phyloP scores from a whole-genome alignment of 2,329 filamentous ascomycete species.

The Aspergillus bombycis region DNA sequence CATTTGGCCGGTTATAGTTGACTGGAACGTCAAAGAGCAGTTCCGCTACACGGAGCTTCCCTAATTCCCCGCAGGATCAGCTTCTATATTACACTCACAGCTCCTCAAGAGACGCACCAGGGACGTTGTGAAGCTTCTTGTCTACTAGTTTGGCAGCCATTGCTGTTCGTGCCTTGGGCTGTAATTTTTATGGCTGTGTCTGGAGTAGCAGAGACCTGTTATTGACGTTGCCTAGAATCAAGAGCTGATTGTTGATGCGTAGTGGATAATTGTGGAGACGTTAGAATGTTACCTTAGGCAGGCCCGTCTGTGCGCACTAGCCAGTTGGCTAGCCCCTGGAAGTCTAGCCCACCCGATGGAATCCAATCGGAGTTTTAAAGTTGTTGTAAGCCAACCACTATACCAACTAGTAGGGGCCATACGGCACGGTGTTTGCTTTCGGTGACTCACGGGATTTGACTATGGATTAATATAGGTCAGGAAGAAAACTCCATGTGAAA shows the following conservation, averaged over 20 bases:
- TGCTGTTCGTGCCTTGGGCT: conserved; percentile 10
- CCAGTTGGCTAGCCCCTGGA: background rate
- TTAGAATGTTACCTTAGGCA: background rate
- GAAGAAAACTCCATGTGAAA: background rate
- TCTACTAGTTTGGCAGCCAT: conserved; percentile 45
- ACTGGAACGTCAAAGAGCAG: conserved; percentile 85
- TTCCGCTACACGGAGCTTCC: conserved; percentile 75
- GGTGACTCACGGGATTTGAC: background rate
- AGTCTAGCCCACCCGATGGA: background rate
- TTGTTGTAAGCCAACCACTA: background rate
- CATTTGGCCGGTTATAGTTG: conserved; percentile 68
- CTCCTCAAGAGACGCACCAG: conserved; percentile 30
- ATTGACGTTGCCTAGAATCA: background rate
- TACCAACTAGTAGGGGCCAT: background rate
- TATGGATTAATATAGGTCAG: background rate
- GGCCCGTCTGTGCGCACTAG: background rate
- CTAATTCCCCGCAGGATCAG: conserved; percentile 46
- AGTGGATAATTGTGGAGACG: background rate
- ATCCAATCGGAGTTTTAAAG: background rate
- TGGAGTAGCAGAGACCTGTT: background rate
- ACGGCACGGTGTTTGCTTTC: background rate
- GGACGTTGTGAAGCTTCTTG: conserved; percentile 40
- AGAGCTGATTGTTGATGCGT: conserved; percentile 1
- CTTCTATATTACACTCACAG: background rate
- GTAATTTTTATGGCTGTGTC: background rate